Evolutionary conservation across 177 flowering plant genomes (phyloP).

Genomic region (Vitis hybrid): DNA sequence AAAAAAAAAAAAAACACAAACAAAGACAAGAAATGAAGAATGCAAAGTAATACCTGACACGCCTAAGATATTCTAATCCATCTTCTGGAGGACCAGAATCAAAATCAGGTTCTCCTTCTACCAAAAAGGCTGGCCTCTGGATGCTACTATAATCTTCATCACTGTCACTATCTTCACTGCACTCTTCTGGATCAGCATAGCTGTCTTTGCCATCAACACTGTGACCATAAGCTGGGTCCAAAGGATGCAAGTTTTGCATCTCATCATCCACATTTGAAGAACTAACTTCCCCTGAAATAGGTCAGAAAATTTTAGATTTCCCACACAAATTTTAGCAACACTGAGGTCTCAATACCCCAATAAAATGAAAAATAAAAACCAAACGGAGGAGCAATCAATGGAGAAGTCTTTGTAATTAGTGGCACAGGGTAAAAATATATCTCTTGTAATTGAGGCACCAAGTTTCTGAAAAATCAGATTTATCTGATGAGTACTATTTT

Average conservation of each 20-base stretch:
- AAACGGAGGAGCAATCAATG: neutral
- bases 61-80: conserved; percentile 93
- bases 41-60: conserved; percentile 73
- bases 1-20: neutral
- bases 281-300: conserved; percentile 39
- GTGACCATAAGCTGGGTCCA: conserved; percentile 25
- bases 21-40: neutral
- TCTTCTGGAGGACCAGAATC: conserved; percentile 95
- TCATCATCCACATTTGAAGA: conserved; percentile 15
- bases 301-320: conserved; percentile 7
- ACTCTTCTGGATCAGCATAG: conserved; percentile 23
- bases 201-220: conserved; percentile 18
- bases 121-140: conserved; percentile 79
- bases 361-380: neutral
- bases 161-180: conserved; percentile 52
- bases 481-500: conserved; percentile 3
- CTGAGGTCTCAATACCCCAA: conserved; percentile 2
- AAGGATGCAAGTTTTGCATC: conserved; percentile 14
- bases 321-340: neutral
- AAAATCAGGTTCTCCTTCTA: conserved; percentile 91
- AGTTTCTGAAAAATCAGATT: neutral
- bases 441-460: neutral
- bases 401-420: neutral
- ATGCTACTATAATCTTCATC: conserved; percentile 73
- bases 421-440: neutral